Conservation (phyloP, 495 filamentous ascomycete species). For the Cercophora newfieldiana region DNA sequence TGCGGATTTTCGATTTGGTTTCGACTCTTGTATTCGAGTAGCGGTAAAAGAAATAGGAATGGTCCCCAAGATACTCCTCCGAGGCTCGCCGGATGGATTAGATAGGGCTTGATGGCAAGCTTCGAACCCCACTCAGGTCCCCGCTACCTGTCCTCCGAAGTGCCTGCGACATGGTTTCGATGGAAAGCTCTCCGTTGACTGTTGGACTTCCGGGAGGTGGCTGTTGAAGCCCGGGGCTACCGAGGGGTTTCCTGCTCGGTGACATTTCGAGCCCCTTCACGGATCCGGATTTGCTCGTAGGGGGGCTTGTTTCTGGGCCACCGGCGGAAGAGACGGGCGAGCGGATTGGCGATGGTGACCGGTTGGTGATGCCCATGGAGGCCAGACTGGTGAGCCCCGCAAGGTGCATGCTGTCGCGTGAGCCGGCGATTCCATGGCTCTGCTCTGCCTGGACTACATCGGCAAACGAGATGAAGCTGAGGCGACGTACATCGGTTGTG, state of each 20-base stretch:
- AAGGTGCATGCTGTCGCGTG: conserved; percentile 62
- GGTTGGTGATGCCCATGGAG: conserved; percentile 51
- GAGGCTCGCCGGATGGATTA: neutral
- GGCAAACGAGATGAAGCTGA: conserved; percentile 92
- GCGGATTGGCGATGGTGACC: conserved; percentile 71
- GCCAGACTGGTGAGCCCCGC: conserved; percentile 54
- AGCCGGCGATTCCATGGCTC: conserved; percentile 38
- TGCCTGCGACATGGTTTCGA: conserved; percentile 91
- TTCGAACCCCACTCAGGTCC: conserved; percentile 65
- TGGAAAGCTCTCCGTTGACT: conserved; percentile 67
- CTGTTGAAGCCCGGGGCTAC: conserved; percentile 38
- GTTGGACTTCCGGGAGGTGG: conserved; percentile 34
- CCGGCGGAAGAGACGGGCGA: conserved; percentile 66
- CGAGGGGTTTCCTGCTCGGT: conserved; percentile 52
- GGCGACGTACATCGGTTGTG: conserved; percentile 71
- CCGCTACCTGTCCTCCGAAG: conserved; percentile 78
- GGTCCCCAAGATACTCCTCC: neutral
- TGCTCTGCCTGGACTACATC: conserved; percentile 94
- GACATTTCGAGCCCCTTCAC: conserved; percentile 66
- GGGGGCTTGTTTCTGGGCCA: conserved; percentile 59
- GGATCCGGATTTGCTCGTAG: conserved; percentile 65
- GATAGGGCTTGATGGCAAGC: conserved; percentile 62
- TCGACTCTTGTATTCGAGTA: neutral
- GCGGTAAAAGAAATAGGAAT: neutral
- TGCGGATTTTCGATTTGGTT: neutral